Percentiles rank a stretch among this genome's conserved stretches.
phyloP scores from a whole-genome alignment of 2,329 filamentous ascomycete species.

The Leptodontidium sp. region DNA sequence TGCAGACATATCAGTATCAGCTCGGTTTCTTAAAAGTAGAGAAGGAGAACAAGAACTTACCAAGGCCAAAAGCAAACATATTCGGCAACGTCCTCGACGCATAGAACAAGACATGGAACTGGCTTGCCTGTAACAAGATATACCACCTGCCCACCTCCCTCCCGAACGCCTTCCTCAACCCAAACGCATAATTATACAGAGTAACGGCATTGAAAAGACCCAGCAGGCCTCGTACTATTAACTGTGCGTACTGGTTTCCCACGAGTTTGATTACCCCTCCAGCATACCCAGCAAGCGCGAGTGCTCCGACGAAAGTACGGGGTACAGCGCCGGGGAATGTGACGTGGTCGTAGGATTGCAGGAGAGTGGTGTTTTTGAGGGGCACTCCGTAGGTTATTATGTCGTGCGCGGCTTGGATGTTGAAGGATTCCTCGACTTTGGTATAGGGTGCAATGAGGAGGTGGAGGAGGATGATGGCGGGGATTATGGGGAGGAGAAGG shows the following conservation, averaged over 20 bases:
- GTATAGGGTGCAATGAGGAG: conserved; percentile 84
- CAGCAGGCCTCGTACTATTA: conserved; percentile 77
- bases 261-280: conserved; percentile 69
- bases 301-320: conserved; percentile 85
- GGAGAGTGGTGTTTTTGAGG: conserved; percentile 55
- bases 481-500: conserved; percentile 63
- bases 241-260: conserved; percentile 62
- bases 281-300: conserved; percentile 76
- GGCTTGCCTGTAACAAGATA: conserved; percentile 76
- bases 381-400: conserved; percentile 84
- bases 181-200: conserved; percentile 70
- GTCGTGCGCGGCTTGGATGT: conserved; percentile 92
- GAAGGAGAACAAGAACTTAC: conserved; percentile 58
- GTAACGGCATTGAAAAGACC: conserved; percentile 78
- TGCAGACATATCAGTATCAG: conserved; percentile 20
- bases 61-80: conserved; percentile 92
- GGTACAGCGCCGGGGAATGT: conserved; percentile 91
- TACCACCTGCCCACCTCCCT: conserved; percentile 78
- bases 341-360: conserved; percentile 86
- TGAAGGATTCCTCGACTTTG: conserved; percentile 99
- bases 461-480: conserved; percentile 71
- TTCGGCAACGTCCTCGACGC: conserved; percentile 91
- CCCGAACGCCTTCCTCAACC: conserved; percentile 74
- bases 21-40: neutral
- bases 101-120: conserved; percentile 95